Evolutionary conservation across 345 rosid genomes (phyloP).

Genomic region (Aquilaria malaccensis): DNA sequence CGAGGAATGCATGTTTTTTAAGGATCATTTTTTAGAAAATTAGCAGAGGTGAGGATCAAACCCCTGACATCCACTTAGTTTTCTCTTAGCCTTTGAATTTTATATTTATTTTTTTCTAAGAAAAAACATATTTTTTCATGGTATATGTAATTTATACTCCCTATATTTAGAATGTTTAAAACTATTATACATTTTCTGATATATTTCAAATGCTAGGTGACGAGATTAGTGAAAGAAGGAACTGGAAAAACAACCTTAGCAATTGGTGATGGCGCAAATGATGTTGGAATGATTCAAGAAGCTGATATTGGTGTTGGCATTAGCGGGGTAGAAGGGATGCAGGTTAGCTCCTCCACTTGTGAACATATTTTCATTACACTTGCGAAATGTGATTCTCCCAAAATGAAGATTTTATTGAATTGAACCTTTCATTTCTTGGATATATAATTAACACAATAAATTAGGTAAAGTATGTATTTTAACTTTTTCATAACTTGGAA

Average conservation of each 20-base stretch:
- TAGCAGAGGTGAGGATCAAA: too few species aligned
- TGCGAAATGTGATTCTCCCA: background rate
- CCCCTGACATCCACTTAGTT: background rate
- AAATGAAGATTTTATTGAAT: too few species aligned
- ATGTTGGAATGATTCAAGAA: constrained; percentile 94
- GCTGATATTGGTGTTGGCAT: constrained; percentile 89
- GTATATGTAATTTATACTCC: too few species aligned
- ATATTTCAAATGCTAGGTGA: constrained; percentile 31
- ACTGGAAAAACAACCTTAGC: constrained; percentile 70
- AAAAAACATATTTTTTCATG: too few species aligned
- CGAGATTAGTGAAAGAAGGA: constrained; percentile 57
- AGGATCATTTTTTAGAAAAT: too few species aligned
- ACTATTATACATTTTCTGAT: too few species aligned
- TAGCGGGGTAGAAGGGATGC: constrained; percentile 93
- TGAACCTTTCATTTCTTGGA: too few species aligned
- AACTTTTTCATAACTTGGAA: background rate
- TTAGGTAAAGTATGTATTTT: background rate
- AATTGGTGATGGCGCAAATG: constrained; percentile 85
- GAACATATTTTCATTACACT: background rate
- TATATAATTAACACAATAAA: too few species aligned
- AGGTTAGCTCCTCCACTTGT: constrained; percentile 25
- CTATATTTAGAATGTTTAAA: too few species aligned
- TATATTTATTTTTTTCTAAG: too few species aligned
- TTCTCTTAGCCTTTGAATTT: background rate
- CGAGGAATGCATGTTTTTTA: too few species aligned